Evolutionary conservation across 352 stramenopile genomes (phyloP), one percentile per base, ranked within the genome.

Genomic region (Aphanomyces invadans): DNA sequence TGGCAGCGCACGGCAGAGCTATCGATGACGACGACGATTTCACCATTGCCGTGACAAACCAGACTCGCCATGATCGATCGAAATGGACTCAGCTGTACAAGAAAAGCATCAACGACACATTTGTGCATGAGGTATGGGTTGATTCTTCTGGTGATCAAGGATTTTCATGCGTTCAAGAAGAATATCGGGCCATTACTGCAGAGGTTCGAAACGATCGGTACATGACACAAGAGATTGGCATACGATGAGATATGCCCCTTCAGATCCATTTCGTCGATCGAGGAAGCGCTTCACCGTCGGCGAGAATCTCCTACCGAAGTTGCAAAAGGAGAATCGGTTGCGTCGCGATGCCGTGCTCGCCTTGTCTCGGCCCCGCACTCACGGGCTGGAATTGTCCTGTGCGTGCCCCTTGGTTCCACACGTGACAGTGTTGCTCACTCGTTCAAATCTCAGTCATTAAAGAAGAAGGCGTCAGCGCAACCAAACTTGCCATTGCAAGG

Each of bases 241-340:
- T n/a, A n/a, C n/a, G n/a, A n/a, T n/a, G n/a, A n/a, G n/a, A n/a
- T n/a, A n/a, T n/a, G n/a, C n/a, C n/a, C n/a, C n/a, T n/a, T n/a
- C n/a, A 67, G 60, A 67, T 57, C 19, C 60, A 4, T 67, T 67
- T 33, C 60, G 60, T 19, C 42, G 60, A 49, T 51, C 60, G n/a
- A 49, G 42, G 29, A 67, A 67, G 49, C 60, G 60, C 1, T 59
- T 51, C 25, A 44, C 60, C 0, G 5, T 57, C 11, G 38, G 12
- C 26, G 60, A 57, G 1, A 39, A 59, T 29, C 21, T 26, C 7
- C 36, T 67, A 17, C 60, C 60, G 32, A 48, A 60, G 42, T 29
- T 67, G 1, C 60, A 51, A 12, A 12, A 25, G 10, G 60, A 67
- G 7, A 44, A 39, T 3, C 48, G 31, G 12, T 23, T 59, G 7